Percentiles rank a stretch among this genome's conserved stretches.
These are phyloP conservation scores for Neoboletus brunneissimus DNA, from an alignment of 768 basidiomycete species.

Conservation along the genomic window DNA sequence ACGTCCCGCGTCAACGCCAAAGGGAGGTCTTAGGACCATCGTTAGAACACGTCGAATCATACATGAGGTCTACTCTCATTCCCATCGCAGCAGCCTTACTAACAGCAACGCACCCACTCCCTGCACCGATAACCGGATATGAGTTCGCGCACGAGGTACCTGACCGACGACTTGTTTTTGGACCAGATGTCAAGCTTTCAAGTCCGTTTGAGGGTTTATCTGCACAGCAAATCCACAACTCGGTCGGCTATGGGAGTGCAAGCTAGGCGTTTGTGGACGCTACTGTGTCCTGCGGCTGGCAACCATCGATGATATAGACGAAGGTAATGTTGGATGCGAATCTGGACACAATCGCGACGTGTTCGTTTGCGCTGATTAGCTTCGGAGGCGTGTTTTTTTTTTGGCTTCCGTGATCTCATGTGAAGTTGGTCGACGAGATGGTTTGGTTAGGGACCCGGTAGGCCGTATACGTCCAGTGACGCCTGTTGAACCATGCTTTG, in stretches of 20 bases:
- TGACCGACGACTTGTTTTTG: slow-evolving; percentile 24
- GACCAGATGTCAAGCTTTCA: slow-evolving; percentile 17
- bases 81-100: slow-evolving; percentile 8
- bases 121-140: not conserved
- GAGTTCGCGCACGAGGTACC: slow-evolving; percentile 11
- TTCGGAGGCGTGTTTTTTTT: slow-evolving; percentile 53
- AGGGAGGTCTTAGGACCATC: slow-evolving; percentile 26
- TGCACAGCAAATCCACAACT: not conserved
- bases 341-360: slow-evolving; percentile 55
- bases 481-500: not conserved
- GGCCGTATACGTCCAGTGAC: slow-evolving; percentile 52
- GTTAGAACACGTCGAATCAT: slow-evolving; percentile 38
- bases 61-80: slow-evolving; percentile 18
- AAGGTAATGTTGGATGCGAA: slow-evolving; percentile 33
- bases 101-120: not conserved
- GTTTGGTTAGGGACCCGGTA: slow-evolving; percentile 41
- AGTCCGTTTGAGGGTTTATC: slow-evolving; percentile 6
- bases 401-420: not conserved
- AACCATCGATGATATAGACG: slow-evolving; percentile 3
- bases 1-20: not conserved
- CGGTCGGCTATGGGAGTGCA: not conserved
- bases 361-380: slow-evolving; percentile 57
- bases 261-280: slow-evolving; percentile 14
- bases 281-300: not conserved
- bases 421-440: not conserved